Evolutionary conservation across 768 basidiomycete species (phyloP).

Genomic region (Tricholoma matsutake): DNA sequence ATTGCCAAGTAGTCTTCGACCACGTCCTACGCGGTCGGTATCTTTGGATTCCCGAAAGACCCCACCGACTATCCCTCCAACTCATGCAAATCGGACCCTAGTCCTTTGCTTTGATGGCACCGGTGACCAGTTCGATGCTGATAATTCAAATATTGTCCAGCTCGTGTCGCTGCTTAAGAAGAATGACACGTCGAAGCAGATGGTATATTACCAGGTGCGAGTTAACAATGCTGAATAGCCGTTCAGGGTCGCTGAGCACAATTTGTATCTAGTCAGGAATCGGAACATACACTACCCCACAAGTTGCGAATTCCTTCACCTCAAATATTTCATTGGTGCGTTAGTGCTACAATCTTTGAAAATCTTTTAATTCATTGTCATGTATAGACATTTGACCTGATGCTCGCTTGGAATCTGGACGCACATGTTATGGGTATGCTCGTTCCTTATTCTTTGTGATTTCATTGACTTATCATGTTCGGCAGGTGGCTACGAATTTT

Average conservation of each 20-base stretch:
- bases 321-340: constrained; percentile 38
- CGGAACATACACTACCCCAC: constrained; percentile 54
- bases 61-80: constrained; percentile 35
- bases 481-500: constrained; percentile 51
- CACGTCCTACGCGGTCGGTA: neutral
- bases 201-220: constrained; percentile 55
- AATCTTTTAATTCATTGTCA: neutral
- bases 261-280: constrained; percentile 41
- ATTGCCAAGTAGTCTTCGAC: neutral
- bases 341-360: neutral
- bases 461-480: neutral
- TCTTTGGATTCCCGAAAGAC: neutral
- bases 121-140: constrained; percentile 47
- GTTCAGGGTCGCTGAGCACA: neutral
- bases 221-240: neutral
- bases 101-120: constrained; percentile 59
- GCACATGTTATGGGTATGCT: constrained; percentile 48
- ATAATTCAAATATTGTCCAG: constrained; percentile 55
- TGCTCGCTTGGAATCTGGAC: constrained; percentile 47
- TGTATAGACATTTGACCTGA: constrained; percentile 38
- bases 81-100: constrained; percentile 39
- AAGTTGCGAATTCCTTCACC: constrained; percentile 45
- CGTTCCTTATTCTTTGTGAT: neutral
- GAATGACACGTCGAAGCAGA: constrained; percentile 47
- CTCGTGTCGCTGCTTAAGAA: constrained; percentile 51